A percentile compares a stretch with the other conserved stretches of the same genome.
Conservation (phyloP, 139 green algal genomes). For the Chlamydomonas sp. region DNA sequence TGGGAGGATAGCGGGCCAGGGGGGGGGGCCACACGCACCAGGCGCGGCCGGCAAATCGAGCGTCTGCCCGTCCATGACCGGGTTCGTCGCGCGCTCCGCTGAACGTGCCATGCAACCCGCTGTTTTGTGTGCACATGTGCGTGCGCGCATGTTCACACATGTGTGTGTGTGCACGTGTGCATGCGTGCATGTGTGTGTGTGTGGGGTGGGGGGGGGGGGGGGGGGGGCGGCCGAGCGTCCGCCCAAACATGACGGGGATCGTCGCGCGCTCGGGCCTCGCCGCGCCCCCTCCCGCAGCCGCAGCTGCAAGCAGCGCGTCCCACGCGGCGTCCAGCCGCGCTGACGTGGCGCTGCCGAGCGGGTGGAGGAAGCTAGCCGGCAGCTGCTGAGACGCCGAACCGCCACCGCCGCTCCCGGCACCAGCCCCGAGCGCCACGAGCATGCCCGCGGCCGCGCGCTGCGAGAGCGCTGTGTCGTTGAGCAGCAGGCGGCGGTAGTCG, state of each 20-base stretch:
- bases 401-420: too few species aligned
- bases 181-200: too few species aligned
- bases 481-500: conserved; percentile 38
- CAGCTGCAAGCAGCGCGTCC: background rate
- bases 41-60: conserved; percentile 37
- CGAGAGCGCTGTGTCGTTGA: conserved; percentile 8
- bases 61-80: conserved; percentile 64
- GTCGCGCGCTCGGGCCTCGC: background rate
- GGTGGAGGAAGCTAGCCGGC: conserved; percentile 10
- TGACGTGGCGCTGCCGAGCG: background rate
- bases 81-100: conserved; percentile 7
- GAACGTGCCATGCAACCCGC: too few species aligned
- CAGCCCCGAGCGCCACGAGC: too few species aligned
- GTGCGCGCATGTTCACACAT: too few species aligned
- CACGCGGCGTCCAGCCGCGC: conserved; percentile 19
- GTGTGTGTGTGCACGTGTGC: too few species aligned
- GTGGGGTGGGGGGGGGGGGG: too few species aligned
- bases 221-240: too few species aligned
- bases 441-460: conserved; percentile 3
- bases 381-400: background rate
- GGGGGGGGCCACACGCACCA: too few species aligned
- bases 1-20: too few species aligned
- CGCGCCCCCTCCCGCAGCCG: too few species aligned
- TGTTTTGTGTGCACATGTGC: too few species aligned
- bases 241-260: conserved; percentile 67